Conservation (phyloP, 164 flowering plant species). For the Aristolochia californica region DNA sequence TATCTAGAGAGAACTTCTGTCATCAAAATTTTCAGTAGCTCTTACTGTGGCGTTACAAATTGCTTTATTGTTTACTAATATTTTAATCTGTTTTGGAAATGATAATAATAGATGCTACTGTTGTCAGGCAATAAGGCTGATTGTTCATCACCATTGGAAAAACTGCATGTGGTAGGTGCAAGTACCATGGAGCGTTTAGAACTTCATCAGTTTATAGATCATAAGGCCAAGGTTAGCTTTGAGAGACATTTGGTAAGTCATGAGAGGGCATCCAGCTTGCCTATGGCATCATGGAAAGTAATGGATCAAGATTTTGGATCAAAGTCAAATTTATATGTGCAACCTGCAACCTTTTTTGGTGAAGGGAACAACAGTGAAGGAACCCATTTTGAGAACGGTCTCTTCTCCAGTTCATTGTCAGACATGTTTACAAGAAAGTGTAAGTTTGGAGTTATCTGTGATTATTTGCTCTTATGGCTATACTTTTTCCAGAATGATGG, state of each 20-base stretch:
- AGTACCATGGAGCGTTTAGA: slow-evolving; percentile 19
- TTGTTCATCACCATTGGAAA: slow-evolving; percentile 38
- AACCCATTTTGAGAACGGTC: slow-evolving; percentile 51
- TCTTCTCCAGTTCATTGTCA: slow-evolving; percentile 78
- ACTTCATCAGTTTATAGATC: slow-evolving; percentile 19
- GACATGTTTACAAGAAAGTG: slow-evolving; percentile 56
- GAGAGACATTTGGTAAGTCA: slow-evolving; percentile 18
- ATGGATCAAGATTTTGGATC: slow-evolving; percentile 23
- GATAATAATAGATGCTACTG: slow-evolving; percentile 12
- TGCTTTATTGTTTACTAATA: not conserved
- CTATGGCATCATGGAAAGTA: slow-evolving; percentile 27
- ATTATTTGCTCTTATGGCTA: too few relatives aligned
- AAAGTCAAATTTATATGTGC: slow-evolving; percentile 19
- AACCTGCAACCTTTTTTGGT: slow-evolving; percentile 17
- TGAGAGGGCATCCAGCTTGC: slow-evolving; percentile 28
- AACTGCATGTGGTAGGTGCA: slow-evolving; percentile 20
- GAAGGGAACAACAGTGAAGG: slow-evolving; percentile 23
- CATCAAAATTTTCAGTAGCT: not conserved
- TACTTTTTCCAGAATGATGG: too few relatives aligned
- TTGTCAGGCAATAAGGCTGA: slow-evolving; percentile 20
- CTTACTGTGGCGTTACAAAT: not conserved
- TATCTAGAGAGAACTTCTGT: not conserved
- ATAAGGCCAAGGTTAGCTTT: slow-evolving; percentile 14
- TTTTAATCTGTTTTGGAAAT: not conserved
- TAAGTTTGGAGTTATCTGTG: slow-evolving; percentile 20